Base-by-base conservation (phyloP, 225 moss, liverwort and hornwort genomes). In the Polytrichum formosum region DNA sequence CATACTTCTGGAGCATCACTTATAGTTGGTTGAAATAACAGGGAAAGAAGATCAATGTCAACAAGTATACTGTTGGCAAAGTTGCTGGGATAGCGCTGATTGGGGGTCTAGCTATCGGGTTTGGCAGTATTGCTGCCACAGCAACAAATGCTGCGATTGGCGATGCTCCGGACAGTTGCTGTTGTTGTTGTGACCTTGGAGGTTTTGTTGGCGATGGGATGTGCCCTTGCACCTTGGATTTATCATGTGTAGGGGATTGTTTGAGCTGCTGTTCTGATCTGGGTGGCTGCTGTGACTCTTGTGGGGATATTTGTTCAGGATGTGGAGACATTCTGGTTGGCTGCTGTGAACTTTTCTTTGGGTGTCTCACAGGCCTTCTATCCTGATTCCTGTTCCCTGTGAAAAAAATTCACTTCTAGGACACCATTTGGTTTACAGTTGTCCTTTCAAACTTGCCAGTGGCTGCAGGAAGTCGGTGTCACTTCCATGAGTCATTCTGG, bases 101-200 rank as follows among this genome's bases (percentile, higher is more conserved):
- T 28, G 88, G 85, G 19, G 85, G 88, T 1, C 54, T 88, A 67
- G 85, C 75, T 0, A 80, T 88, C 56, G 88, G 85, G 23, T 88
- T 88, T 28, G 88, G 88, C 65, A 88, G 85, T 59, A 72, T 88
- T 23, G 85, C 88, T 17, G 88, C 88, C 4, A 88, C 88, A 1
- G 66, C 73, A 4, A 80, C 85, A 16, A 88, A 88, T 54, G 76
- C 82, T 1, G 79, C 78, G 7, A 78, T 83, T 3, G 83, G 78
- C 1, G 85, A 78, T 2, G 71, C 73, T 35, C 33, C 28, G 0
- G 65, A 33, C 46, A 25, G 20, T 31, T 64, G 71, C 25, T 83
- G 82, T 53, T 85, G 73, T 26, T 81, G 80, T 33, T 74, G 53
- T 6, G 35, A 55, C 5, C 66, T 72, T 66, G 75, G 56, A 0